phyloP scores from a whole-genome alignment of 805 yeast genomes.

The Saccharomycopsis schoenii region DNA sequence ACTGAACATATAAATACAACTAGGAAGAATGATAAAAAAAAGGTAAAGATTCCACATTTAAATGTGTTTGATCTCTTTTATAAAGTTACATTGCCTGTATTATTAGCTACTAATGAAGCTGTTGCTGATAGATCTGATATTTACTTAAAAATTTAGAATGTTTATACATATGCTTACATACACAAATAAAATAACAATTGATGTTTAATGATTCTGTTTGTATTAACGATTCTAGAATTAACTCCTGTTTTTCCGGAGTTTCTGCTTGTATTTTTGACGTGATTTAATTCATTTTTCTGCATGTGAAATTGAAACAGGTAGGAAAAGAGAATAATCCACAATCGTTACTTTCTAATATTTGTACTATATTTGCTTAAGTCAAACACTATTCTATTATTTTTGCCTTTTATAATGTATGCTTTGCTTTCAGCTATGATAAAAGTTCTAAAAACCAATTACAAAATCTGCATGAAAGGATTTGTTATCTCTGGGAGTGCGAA shows the following conservation, averaged over 20 bases:
- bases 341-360: background rate
- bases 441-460: too few species aligned
- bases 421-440: too few species aligned
- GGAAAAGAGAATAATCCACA: background rate
- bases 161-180: background rate
- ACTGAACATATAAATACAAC: constrained; percentile 8
- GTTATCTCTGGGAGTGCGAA: too few species aligned
- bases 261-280: background rate
- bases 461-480: too few species aligned
- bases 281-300: background rate
- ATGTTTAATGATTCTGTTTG: too few species aligned
- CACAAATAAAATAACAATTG: too few species aligned
- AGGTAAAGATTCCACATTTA: constrained; percentile 44
- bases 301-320: background rate
- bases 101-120: constrained; percentile 30
- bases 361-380: too few species aligned
- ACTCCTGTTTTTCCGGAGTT: too few species aligned
- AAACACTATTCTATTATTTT: too few species aligned
- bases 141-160: constrained; percentile 2
- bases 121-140: constrained; percentile 22
- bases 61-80: constrained; percentile 60
- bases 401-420: too few species aligned
- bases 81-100: constrained; percentile 49
- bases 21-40: constrained; percentile 18
- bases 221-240: too few species aligned